Evolutionary conservation across 2,329 filamentous ascomycete species (phyloP), one percentile per base, ranked within the genome.

Genomic region (Scedosporium boydii): DNA sequence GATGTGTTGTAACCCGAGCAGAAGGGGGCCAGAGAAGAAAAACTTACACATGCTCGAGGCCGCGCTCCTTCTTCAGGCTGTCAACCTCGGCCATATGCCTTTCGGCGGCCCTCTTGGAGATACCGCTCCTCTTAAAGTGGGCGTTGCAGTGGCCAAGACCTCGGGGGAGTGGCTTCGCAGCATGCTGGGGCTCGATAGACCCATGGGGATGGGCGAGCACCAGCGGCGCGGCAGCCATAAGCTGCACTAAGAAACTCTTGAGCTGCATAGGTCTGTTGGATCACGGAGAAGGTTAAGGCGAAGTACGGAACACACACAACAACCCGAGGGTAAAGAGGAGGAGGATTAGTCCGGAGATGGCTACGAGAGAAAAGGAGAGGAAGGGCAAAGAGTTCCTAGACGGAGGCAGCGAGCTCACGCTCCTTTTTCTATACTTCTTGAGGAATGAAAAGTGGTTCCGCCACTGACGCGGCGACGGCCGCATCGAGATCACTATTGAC

Each of bases 141-240:
- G 62, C 51, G 26, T 63, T 57, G 62, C 66, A 68, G 34, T 65
- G 66, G 21, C 59, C 62, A 5, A 68, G 60, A 6, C 61, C 44
- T 41, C 64, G 61, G 18, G 62, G 63, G 23, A 53, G 53, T 3
- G 63, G 64, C 18, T 62, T 61, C 14, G 64, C 60, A 7, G 53
- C 56, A 48, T 63, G 63, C 6, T 55, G 58, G 16, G 61, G 59
- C 26, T 64, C 58, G 10, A 46, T 21, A 12, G 23, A 29, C 27
- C 63, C 63, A 26, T 60, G 63, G 16, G 63, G 63, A 26, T 65
- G 64, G 14, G 64, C 64, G 29, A 64, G 56, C 27, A 57, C 63
- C 42, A 62, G 21, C 6, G 64, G 63, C 34, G 61, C 61, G 23
- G 63, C 63, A 21, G 64, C 58, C 7, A 64, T 48, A 44, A 63